These are phyloP conservation scores for Termitomyces sp. DNA, from an alignment of 768 basidiomycete genomes.

Conservation along the genomic window DNA sequence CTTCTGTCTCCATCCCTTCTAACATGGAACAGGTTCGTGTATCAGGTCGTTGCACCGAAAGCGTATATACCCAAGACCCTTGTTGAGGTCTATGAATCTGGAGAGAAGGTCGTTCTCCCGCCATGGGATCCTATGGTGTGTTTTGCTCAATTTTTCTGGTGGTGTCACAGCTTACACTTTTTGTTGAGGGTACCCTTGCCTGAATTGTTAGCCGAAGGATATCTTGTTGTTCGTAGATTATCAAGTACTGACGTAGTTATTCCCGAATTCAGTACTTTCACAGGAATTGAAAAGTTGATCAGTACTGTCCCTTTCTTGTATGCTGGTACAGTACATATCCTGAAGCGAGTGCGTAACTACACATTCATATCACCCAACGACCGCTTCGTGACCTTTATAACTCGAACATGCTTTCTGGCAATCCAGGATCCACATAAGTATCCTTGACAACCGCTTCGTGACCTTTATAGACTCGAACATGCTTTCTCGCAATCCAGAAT, in stretches of 20 bases:
- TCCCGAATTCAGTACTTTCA: not conserved
- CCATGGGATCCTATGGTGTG: constrained; percentile 90
- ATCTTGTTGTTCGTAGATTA: not conserved
- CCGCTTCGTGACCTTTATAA: too few species aligned
- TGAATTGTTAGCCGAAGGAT: not conserved
- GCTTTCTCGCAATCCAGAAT: too few species aligned
- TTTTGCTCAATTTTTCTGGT: constrained; percentile 1
- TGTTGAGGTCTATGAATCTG: constrained; percentile 70
- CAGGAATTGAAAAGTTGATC: not conserved
- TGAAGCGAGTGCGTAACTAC: too few species aligned
- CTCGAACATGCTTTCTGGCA: too few species aligned
- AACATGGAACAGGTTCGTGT: constrained; percentile 58
- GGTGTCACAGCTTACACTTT: not conserved
- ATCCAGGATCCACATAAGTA: too few species aligned
- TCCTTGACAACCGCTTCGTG: too few species aligned
- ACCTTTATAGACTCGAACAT: too few species aligned
- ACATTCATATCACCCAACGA: too few species aligned
- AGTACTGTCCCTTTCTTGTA: not conserved
- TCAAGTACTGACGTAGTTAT: not conserved
- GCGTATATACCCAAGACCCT: constrained; percentile 75
- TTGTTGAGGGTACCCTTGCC: not conserved
- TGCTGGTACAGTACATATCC: not conserved
- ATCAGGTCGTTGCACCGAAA: constrained; percentile 88
- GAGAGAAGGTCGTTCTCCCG: constrained; percentile 62
- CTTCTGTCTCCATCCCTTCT: not conserved